Evolutionary conservation across 2,329 filamentous ascomycete species (phyloP).

Genomic region (Colletotrichum sp.): DNA sequence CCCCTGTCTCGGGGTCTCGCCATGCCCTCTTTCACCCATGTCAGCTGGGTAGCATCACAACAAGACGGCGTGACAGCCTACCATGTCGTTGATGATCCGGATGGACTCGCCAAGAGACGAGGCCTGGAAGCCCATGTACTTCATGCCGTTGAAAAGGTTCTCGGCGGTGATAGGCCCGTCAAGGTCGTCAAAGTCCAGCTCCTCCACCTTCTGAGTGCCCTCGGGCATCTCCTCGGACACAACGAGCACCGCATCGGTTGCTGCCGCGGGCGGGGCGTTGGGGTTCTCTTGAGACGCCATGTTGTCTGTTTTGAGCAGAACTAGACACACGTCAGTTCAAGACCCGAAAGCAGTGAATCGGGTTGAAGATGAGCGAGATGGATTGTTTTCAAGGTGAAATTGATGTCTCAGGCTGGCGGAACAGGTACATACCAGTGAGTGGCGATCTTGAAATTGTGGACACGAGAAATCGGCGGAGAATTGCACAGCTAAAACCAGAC

Average conservation of each 20-base stretch:
- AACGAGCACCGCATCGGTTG: slow-evolving; percentile 83
- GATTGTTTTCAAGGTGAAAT: not conserved
- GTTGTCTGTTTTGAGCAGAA: not conserved
- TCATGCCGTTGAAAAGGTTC: slow-evolving; percentile 83
- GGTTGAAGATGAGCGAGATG: not conserved
- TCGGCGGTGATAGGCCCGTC: slow-evolving; percentile 81
- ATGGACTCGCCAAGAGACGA: slow-evolving; percentile 84
- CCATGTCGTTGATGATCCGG: slow-evolving; percentile 95
- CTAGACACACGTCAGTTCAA: not conserved
- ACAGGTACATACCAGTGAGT: slow-evolving; percentile 2
- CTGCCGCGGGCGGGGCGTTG: slow-evolving; percentile 61
- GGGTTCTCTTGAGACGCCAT: slow-evolving; percentile 32
- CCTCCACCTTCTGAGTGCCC: slow-evolving; percentile 80
- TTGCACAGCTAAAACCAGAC: not conserved
- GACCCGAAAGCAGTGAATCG: not conserved
- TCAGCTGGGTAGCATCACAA: slow-evolving; percentile 20
- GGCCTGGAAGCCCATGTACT: slow-evolving; percentile 78
- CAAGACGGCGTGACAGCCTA: slow-evolving; percentile 44
- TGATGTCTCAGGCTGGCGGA: not conserved
- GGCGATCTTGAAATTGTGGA: slow-evolving; percentile 14
- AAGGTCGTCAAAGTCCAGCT: slow-evolving; percentile 90
- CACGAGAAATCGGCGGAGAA: slow-evolving; percentile 3
- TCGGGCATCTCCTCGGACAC: slow-evolving; percentile 82
- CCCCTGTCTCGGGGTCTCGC: slow-evolving; percentile 78
- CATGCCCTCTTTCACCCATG: slow-evolving; percentile 66